A percentile compares a stretch with the other conserved stretches of the same genome.
These are phyloP conservation scores for Rhynchospora pubera DNA, from an alignment of 176 grass and related monocot species.

Conservation along the genomic window DNA sequence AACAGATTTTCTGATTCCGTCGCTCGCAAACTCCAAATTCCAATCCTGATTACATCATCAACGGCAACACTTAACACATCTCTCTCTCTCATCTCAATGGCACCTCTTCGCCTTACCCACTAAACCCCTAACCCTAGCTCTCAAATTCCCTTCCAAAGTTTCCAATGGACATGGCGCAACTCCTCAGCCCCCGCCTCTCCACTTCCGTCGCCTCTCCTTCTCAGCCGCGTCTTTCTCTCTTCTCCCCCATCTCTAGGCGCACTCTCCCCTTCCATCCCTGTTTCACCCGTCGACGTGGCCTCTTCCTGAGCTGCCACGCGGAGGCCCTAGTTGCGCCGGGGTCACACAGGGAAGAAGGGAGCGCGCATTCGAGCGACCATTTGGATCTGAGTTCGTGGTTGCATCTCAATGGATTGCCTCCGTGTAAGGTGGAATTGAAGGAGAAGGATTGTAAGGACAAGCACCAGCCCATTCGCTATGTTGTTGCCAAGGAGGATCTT, in stretches of 20 bases:
- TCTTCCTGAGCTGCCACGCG: slow-evolving; percentile 34
- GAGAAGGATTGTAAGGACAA: slow-evolving; percentile 61
- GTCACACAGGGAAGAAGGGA: slow-evolving; percentile 21
- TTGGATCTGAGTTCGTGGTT: slow-evolving; percentile 67
- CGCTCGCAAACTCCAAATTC: too few species aligned
- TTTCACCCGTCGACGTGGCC: slow-evolving; percentile 12
- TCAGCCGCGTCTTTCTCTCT: slow-evolving; percentile 15
- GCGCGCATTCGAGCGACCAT: slow-evolving; percentile 21
- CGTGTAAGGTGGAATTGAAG: slow-evolving; percentile 54
- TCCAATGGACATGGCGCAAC: slow-evolving; percentile 29
- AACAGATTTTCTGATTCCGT: too few species aligned
- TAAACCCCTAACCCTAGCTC: background rate
- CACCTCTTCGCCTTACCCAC: background rate
- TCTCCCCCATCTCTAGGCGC: slow-evolving; percentile 9
- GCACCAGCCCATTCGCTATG: slow-evolving; percentile 53
- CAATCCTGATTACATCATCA: too few species aligned
- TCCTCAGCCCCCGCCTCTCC: slow-evolving; percentile 29
- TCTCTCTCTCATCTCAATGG: background rate
- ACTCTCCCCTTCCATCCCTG: slow-evolving; percentile 26
- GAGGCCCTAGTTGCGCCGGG: slow-evolving; percentile 43
- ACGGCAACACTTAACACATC: background rate
- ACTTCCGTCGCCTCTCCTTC: slow-evolving; percentile 23
- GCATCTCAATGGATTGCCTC: slow-evolving; percentile 42
- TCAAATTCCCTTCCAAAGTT: background rate
- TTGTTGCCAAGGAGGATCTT: slow-evolving; percentile 63